A percentile compares a stretch with the other conserved stretches of the same genome.
Evolutionary conservation across 345 rosid species (phyloP).

Genomic region (Lumnitzera racemosa): DNA sequence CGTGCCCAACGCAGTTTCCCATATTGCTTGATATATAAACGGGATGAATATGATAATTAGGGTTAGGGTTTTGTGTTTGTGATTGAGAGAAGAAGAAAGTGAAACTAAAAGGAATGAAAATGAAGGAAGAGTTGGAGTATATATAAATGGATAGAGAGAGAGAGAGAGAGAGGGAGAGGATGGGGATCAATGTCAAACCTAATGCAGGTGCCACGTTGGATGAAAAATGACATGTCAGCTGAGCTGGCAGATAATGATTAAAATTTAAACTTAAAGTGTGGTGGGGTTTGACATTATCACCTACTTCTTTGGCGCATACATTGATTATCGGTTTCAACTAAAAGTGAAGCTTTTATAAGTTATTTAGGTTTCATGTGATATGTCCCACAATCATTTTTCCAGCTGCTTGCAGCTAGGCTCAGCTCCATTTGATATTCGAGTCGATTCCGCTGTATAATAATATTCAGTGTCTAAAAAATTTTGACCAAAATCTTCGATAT

Average conservation of each 20-base stretch:
- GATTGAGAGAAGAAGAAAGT: background rate
- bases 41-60: no score
- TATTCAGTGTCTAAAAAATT: no score
- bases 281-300: slow-evolving; percentile 20
- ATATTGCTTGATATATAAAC: background rate
- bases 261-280: no score
- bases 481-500: no score
- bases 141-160: slow-evolving; percentile 2
- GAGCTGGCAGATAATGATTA: slow-evolving; percentile 27
- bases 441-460: no score
- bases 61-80: background rate
- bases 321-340: background rate
- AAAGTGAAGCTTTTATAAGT: background rate
- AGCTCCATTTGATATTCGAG: no score
- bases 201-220: slow-evolving; percentile 28
- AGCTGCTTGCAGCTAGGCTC: background rate
- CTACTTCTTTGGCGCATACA: no score
- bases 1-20: slow-evolving; percentile 46
- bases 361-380: background rate
- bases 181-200: slow-evolving; percentile 22
- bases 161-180: background rate
- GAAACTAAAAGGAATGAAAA: slow-evolving; percentile 5
- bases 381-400: background rate
- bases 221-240: slow-evolving; percentile 5
- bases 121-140: slow-evolving; percentile 2